phyloP scores from a whole-genome alignment of 257 asterid genomes.

The Fraxinus americana region DNA sequence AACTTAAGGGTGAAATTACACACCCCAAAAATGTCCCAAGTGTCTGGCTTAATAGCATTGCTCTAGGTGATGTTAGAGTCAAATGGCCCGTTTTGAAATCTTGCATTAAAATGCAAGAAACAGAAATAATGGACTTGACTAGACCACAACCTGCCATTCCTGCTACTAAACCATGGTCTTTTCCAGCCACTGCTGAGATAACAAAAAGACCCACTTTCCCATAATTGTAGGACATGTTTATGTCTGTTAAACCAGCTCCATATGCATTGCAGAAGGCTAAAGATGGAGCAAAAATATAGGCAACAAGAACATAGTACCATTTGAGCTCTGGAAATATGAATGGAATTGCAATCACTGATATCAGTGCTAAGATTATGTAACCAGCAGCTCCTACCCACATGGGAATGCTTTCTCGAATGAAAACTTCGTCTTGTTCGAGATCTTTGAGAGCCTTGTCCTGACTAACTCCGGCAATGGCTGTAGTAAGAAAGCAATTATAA shows the following conservation, averaged over 20 bases:
- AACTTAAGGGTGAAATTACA: constrained; percentile 57
- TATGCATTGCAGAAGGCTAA: constrained; percentile 82
- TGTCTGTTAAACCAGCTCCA: constrained; percentile 80
- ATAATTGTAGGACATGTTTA: constrained; percentile 76
- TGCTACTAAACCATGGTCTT: constrained; percentile 72
- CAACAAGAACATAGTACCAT: constrained; percentile 68
- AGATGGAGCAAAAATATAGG: constrained; percentile 63
- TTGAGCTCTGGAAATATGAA: constrained; percentile 64
- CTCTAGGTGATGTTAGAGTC: constrained; percentile 62
- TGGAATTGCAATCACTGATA: constrained; percentile 56
- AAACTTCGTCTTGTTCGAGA: constrained; percentile 41
- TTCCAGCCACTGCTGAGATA: constrained; percentile 74
- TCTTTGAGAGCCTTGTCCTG: constrained; percentile 24
- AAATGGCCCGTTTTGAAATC: constrained; percentile 79
- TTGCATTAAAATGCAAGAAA: constrained; percentile 68
- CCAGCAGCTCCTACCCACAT: constrained; percentile 56
- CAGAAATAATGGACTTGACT: constrained; percentile 55
- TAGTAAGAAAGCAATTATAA: background rate
- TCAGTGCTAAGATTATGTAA: constrained; percentile 40
- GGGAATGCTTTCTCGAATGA: constrained; percentile 59
- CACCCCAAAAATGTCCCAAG: constrained; percentile 75
- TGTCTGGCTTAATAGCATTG: constrained; percentile 72
- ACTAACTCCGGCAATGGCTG: constrained; percentile 24
- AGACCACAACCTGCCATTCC: constrained; percentile 75
- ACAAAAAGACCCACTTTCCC: constrained; percentile 77